These are phyloP conservation scores for Colletotrichum aenigma DNA, from an alignment of 2,329 filamentous ascomycete species.

Conservation along the genomic window DNA sequence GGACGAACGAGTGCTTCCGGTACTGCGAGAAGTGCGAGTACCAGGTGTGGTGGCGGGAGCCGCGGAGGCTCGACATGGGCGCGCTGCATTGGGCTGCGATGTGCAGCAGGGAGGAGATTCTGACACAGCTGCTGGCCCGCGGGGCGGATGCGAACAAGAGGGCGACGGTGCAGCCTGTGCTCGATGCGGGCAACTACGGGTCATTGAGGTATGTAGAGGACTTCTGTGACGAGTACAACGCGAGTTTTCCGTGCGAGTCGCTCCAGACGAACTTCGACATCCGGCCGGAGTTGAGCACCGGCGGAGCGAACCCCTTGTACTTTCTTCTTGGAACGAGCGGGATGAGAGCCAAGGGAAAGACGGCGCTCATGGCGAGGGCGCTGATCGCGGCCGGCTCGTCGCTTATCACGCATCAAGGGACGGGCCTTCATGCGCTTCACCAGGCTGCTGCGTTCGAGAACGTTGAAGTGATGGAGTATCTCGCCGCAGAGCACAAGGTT, in stretches of 20 bases:
- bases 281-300: not conserved
- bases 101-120: not conserved
- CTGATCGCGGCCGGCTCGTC: not conserved
- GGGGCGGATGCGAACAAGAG: not conserved
- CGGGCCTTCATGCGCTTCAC: conserved; percentile 3
- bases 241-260: conserved; percentile 11
- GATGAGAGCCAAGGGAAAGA: not conserved
- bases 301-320: conserved; percentile 13
- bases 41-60: conserved; percentile 18
- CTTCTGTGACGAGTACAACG: conserved; percentile 14
- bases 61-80: conserved; percentile 7
- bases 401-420: not conserved
- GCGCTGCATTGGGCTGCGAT: conserved; percentile 18
- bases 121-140: not conserved
- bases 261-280: not conserved
- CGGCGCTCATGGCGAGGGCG: not conserved
- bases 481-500: not conserved
- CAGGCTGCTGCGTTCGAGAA: conserved; percentile 8
- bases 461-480: not conserved
- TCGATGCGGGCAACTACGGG: conserved; percentile 10
- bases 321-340: conserved; percentile 5
- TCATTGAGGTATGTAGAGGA: conserved; percentile 8
- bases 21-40: conserved; percentile 13
- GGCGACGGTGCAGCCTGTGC: not conserved
- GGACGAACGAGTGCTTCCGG: conserved; percentile 18